Percentiles rank a stretch among this genome's conserved stretches.
Conservation (phyloP, 2,329 filamentous ascomycete genomes). For the Epichloe coenophiala region DNA sequence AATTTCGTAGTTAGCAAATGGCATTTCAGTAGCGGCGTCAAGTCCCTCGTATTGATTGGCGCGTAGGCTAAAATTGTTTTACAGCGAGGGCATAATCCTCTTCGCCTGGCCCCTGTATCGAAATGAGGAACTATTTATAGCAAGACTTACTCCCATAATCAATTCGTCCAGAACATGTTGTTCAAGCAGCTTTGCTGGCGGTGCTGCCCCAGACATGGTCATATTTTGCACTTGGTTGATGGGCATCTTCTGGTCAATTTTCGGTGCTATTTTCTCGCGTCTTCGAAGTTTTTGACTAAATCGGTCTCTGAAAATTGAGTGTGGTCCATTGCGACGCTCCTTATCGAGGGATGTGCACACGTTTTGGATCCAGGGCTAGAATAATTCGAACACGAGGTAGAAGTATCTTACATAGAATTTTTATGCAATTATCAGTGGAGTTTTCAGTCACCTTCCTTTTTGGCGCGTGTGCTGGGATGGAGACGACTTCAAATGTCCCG, state of each 20-base stretch:
- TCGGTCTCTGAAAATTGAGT: not conserved
- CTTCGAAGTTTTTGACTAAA: no score
- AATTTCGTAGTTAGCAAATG: not conserved
- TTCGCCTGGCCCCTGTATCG: not conserved
- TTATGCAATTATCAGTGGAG: no score
- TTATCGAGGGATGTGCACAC: no score
- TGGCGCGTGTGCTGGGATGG: not conserved
- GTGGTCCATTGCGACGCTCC: no score
- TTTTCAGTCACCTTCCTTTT: not conserved
- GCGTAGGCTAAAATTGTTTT: not conserved
- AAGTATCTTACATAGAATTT: no score
- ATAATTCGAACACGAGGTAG: no score
- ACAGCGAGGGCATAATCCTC: not conserved
- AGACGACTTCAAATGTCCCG: not conserved
- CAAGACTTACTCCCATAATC: slow-evolving; percentile 38
- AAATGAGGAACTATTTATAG: not conserved
- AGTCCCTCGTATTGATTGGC: not conserved
- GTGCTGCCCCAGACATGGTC: not conserved
- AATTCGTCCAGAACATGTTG: slow-evolving; percentile 31
- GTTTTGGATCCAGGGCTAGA: no score
- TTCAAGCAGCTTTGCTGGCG: slow-evolving; percentile 8
- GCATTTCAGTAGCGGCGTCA: not conserved
- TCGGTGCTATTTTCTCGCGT: not conserved
- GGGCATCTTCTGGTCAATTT: not conserved
- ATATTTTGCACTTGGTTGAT: not conserved